Evolutionary conservation across 805 yeast species (phyloP), one percentile per base, ranked within the genome.

Genomic region (Metschnikowia chrysomelidarum): DNA sequence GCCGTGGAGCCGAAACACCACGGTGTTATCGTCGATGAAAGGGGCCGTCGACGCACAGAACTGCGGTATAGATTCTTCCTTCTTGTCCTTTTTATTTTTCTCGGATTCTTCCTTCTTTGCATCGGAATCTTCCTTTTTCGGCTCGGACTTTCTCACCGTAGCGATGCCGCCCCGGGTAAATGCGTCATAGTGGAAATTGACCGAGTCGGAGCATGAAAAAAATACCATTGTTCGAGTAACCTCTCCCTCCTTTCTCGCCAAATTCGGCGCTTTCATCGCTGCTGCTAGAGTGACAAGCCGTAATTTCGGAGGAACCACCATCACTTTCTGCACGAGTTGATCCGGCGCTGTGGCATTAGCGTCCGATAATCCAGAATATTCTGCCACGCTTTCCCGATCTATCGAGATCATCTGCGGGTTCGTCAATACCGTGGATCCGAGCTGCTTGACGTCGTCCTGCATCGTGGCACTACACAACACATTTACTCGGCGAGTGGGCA

Each of bases 201-300:
- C 98, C n/a, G 96, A 84, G 56, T 91, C 98, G 0, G 98, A 80
- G 64, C 98, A 91, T 10, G 96, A 84, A 46, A 89, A 74, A 58
- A 93, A 93, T 0, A 93, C 87, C 56, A 93, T 81, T 1, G 87
- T 78, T 44, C 85, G 74, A 2, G 75, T 56, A 1, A 68, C 60
- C 7, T 47, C 47, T 4, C 44, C 49, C 4, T 44, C 41, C 8
- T 58, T 58, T 1, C 74, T 62, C 1, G 24, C 13, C 8, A 24
- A 25, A 5, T 44, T 36, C 4, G 81, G 60, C 12, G 69, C 64
- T 52, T 74, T 77, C 41, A 93, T 65, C 4, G 72, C 56, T 1
- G 86, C 88, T 7, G 84, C 78, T 27, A 93, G 60, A 0, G 96
- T 74, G 1, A 91, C 98, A 18, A 89, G 67, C 46, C 98, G 71